Evolutionary conservation across 2,329 filamentous ascomycete genomes (phyloP).

Genomic region (Pezicula radicicola): DNA sequence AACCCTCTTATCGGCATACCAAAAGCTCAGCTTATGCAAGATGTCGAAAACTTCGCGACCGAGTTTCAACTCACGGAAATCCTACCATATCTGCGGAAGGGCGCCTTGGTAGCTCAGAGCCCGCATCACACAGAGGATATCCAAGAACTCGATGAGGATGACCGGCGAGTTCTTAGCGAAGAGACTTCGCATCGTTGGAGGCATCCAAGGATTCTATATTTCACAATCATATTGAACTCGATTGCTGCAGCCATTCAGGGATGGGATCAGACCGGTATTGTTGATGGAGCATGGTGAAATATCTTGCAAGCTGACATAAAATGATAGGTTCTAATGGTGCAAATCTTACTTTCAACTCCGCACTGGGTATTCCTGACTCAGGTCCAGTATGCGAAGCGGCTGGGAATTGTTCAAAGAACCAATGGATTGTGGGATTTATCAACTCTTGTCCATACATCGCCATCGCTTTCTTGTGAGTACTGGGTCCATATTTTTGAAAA

Average conservation of each 20-base stretch:
- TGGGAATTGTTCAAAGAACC: conserved; percentile 8
- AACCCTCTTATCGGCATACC: conserved; percentile 56
- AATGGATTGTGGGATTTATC: conserved; percentile 56
- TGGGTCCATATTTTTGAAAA: neutral
- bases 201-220: conserved; percentile 58
- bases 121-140: conserved; percentile 61
- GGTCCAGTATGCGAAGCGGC: conserved; percentile 6
- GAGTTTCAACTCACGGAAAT: conserved; percentile 57
- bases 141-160: conserved; percentile 54
- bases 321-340: conserved; percentile 37
- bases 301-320: neutral
- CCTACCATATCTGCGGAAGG: conserved; percentile 58
- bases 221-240: conserved; percentile 65
- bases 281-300: neutral
- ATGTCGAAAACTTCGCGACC: conserved; percentile 61
- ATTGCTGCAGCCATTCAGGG: conserved; percentile 63
- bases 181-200: conserved; percentile 68
- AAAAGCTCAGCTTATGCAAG: conserved; percentile 43
- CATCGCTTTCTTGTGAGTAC: conserved; percentile 34
- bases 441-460: conserved; percentile 50
- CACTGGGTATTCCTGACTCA: conserved; percentile 31
- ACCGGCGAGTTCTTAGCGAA: conserved; percentile 56
- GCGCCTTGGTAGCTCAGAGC: conserved; percentile 72
- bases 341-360: conserved; percentile 33
- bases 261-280: conserved; percentile 22